These are phyloP conservation scores for Haberlea rhodopensis DNA, from an alignment of 257 asterid genomes.

Conservation along the genomic window DNA sequence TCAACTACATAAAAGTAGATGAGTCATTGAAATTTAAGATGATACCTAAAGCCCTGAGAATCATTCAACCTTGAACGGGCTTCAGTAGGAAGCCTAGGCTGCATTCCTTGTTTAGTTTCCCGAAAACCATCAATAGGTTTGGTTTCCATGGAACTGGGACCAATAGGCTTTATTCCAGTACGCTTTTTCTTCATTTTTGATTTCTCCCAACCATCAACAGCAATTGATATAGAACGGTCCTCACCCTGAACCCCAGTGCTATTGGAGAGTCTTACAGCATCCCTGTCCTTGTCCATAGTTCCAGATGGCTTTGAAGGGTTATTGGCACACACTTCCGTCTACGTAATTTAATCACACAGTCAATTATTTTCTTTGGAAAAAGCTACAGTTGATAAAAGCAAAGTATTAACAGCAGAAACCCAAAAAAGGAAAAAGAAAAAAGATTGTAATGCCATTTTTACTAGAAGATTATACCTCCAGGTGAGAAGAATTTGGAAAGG, in stretches of 20 bases:
- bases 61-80: constrained; percentile 67
- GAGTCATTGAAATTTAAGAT: constrained; percentile 12
- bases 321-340: constrained; percentile 66
- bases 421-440: not conserved
- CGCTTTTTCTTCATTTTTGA: constrained; percentile 92
- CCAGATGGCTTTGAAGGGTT: constrained; percentile 60
- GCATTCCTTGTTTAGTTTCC: constrained; percentile 71
- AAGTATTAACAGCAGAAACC: not conserved
- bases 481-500: not conserved
- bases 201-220: constrained; percentile 90
- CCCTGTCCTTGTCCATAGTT: constrained; percentile 65
- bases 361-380: constrained; percentile 26
- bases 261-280: constrained; percentile 53
- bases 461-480: not conserved
- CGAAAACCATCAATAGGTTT: constrained; percentile 66
- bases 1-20: constrained; percentile 12
- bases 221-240: constrained; percentile 52
- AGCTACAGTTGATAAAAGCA: constrained; percentile 15
- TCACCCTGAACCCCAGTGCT: constrained; percentile 57
- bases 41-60: constrained; percentile 71
- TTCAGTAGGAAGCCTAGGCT: constrained; percentile 60
- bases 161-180: constrained; percentile 65
- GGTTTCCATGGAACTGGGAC: constrained; percentile 39
- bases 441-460: not conserved
- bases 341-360: constrained; percentile 29